Evolutionary conservation across 257 asterid species (phyloP).

Genomic region (Ilex asprella): DNA sequence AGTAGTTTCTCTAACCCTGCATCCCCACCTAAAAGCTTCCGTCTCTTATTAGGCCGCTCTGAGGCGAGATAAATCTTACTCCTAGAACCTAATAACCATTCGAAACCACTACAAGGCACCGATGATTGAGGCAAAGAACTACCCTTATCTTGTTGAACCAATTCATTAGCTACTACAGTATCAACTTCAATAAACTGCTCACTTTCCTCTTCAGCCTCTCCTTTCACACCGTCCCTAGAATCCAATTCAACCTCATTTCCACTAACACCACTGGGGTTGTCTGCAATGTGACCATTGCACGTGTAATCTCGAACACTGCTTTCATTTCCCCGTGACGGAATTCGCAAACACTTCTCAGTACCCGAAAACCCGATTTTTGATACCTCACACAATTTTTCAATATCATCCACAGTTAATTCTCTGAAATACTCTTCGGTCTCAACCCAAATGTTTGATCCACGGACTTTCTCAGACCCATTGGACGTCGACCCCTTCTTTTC

Average conservation of each 20-base stretch:
- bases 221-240: conserved; percentile 20
- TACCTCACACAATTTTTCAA: conserved; percentile 46
- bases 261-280: neutral
- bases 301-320: conserved; percentile 6
- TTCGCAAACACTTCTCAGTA: conserved; percentile 36
- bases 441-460: conserved; percentile 57
- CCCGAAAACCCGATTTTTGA: conserved; percentile 28
- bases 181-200: conserved; percentile 50
- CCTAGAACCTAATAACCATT: conserved; percentile 96
- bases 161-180: conserved; percentile 22
- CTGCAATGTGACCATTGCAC: neutral
- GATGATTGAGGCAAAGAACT: too few species aligned
- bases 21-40: conserved; percentile 85
- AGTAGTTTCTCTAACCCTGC: conserved; percentile 89
- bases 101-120: conserved; percentile 43
- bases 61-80: conserved; percentile 73
- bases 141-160: conserved; percentile 11
- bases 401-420: conserved; percentile 52
- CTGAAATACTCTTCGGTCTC: conserved; percentile 82
- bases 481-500: conserved; percentile 41
- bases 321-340: conserved; percentile 35
- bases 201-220: conserved; percentile 28
- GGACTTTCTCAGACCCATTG: conserved; percentile 31
- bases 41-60: conserved; percentile 82
- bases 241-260: conserved; percentile 18